These are phyloP conservation scores for Mycena rebaudengoi DNA, from an alignment of 768 basidiomycete genomes.

Conservation along the genomic window DNA sequence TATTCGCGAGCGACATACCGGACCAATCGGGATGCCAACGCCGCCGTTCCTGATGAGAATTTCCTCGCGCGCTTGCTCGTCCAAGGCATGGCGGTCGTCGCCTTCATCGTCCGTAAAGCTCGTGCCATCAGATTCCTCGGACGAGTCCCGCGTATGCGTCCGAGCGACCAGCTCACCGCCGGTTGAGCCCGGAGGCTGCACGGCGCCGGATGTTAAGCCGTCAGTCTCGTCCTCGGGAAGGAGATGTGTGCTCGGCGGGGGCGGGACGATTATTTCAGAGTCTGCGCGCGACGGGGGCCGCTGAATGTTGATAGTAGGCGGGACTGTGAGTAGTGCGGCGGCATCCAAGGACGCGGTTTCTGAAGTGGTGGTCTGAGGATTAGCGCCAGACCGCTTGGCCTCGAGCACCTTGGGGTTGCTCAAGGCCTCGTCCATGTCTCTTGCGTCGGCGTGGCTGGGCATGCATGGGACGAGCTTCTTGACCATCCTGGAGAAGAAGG, in stretches of 20 bases:
- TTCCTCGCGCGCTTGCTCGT: slow-evolving; percentile 90
- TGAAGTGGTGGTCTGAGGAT: slow-evolving; percentile 19
- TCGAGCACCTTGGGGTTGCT: slow-evolving; percentile 30
- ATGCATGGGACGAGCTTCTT: slow-evolving; percentile 48
- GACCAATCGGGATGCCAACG: slow-evolving; percentile 93
- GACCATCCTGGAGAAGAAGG: slow-evolving; percentile 45
- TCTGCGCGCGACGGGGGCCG: slow-evolving; percentile 38
- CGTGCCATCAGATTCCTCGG: slow-evolving; percentile 69
- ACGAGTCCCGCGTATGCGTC: slow-evolving; percentile 52
- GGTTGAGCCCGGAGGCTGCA: slow-evolving; percentile 89
- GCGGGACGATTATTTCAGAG: slow-evolving; percentile 33
- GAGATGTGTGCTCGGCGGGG: slow-evolving; percentile 32
- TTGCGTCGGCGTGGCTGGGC: slow-evolving; percentile 25
- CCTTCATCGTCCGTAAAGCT: slow-evolving; percentile 78
- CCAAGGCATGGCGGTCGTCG: slow-evolving; percentile 57
- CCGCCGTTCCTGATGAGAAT: slow-evolving; percentile 90
- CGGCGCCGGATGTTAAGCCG: slow-evolving; percentile 90
- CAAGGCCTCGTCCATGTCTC: slow-evolving; percentile 27
- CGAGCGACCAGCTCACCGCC: slow-evolving; percentile 44
- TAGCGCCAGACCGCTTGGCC: slow-evolving; percentile 12
- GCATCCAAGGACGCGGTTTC: slow-evolving; percentile 19
- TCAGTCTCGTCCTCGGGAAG: slow-evolving; percentile 80
- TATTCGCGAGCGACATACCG: slow-evolving; percentile 67
- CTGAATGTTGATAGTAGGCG: slow-evolving; percentile 32
- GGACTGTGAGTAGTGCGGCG: slow-evolving; percentile 19